Evolutionary conservation across 768 basidiomycete species (phyloP), one percentile per base, ranked within the genome.

Genomic region (Zangia roseola): DNA sequence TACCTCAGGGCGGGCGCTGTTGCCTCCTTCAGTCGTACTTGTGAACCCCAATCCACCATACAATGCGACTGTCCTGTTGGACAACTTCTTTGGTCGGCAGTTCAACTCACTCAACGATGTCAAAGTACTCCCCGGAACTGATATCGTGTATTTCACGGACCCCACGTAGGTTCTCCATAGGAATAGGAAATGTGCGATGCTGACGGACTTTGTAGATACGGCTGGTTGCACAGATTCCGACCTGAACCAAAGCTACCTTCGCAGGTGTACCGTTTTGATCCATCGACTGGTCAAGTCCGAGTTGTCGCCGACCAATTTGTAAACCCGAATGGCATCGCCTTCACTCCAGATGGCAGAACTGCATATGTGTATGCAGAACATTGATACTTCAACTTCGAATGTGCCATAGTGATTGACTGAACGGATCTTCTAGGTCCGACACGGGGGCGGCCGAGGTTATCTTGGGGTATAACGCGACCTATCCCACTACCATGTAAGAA

Each of bases 91-190:
- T 57, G 88, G 88, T 2, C 73, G 86, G 3, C 88, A 89, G 55
- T 92, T 90, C 69, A 90, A 87, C 67, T 88, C 88, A 2, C 63
- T 91, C 42, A 88, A 91, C 62, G 89, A 93, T 54, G 74, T 86
- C 50, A 89, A 87, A 57, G 71, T 89, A 4, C 82, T 88, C 43
- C 86, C 85, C 2, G 65, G 67, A 4, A 84, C 77, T 52, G 81
- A 82, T 31, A 79, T 79, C 33, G 55, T 91, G 2, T 89, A 85
- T 69, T 89, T 91, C 68, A 91, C 88, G 0, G 88, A 92, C 58
- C 73, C 74, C 14, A 70, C 73, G 80, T 89, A 69, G 37, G 80
- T 74, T 25, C n/a, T 31, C 38, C 3, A n/a, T n/a, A n/a, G n/a
- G n/a, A n/a, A n/a, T n/a, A n/a, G n/a, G 13, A 16, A 19, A 17